A percentile compares a stretch with the other conserved stretches of the same genome.
phyloP scores from a whole-genome alignment of 768 basidiomycete genomes.

The Pholiota conissans region DNA sequence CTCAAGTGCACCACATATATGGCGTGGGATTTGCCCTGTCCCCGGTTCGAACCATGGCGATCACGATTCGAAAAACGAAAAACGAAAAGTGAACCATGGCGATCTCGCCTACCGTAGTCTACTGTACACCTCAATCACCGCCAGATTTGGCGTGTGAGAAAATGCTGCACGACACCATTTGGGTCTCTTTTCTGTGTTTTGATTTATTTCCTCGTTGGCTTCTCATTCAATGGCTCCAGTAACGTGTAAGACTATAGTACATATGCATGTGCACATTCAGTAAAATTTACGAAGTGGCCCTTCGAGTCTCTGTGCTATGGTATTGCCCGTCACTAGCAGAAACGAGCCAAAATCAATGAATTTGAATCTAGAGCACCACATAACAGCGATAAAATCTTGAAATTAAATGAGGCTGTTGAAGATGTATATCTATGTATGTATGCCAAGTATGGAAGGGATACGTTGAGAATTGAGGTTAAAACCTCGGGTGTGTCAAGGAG shows the following conservation, averaged over 20 bases:
- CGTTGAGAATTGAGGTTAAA: neutral
- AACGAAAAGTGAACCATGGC: too few relatives aligned
- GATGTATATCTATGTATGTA: neutral
- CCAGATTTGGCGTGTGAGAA: neutral
- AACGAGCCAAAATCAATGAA: neutral
- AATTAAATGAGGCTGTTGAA: neutral
- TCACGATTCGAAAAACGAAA: too few relatives aligned
- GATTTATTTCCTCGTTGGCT: neutral
- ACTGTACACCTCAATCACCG: neutral
- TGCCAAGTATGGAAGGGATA: neutral
- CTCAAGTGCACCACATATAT: too few relatives aligned
- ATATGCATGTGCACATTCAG: neutral
- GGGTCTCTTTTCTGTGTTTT: neutral
- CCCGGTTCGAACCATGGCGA: too few relatives aligned
- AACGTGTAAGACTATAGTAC: neutral
- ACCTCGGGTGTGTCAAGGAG: neutral
- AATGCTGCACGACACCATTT: neutral
- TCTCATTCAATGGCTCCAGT: neutral
- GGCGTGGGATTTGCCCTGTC: too few relatives aligned
- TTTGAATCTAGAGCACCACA: neutral
- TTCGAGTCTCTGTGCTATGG: neutral
- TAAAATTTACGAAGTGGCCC: neutral
- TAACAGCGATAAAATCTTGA: neutral
- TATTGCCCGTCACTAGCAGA: neutral
- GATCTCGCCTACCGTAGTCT: too few relatives aligned